Evolutionary conservation across 768 basidiomycete species (phyloP), one percentile per base, ranked within the genome.

Genomic region (Suillus americanus): DNA sequence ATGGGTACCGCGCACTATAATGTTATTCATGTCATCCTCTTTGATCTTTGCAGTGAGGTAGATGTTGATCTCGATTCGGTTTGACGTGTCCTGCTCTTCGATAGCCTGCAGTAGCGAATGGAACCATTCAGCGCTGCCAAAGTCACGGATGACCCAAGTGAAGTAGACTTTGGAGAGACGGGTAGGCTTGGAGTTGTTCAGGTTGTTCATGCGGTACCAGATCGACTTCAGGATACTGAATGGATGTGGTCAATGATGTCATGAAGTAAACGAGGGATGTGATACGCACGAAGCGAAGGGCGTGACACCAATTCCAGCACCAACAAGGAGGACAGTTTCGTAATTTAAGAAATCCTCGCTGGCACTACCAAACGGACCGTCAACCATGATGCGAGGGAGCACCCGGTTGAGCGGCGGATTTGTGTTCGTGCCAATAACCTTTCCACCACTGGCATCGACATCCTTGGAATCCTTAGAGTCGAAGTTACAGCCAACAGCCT

Each of bases 121-220:
- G 87, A 97, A 97, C 92, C 92, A 95, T 74, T 94, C 92, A 5
- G 92, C 92, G 45, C 85, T 85, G 66, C 90, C 92, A 71, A 94
- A 95, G 76, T 96, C 94, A 69, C 93, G 90, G 74, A 97, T 97
- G 71, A 96, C 94, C 95, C 94, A 96, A 18, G 92, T 92, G 74
- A 96, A 94, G 82, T 94, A 94, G 56, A 93, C 88, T 79, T 98
- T 97, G 59, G 90, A 91, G 46, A 97, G 84, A 56, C 92, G 85
- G 1, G 95, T 96, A 16, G 87, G 86, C 75, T 88, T 89, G 28
- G 84, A 85, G 67, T 81, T 78, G 71, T 90, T 86, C 71, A 94
- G 83, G 78, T 90, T 90, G 79, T 95, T 97, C 91, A 96, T 91
- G 64, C 94, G 90, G 79, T 97, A 98, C 95, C 95, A 96, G 71